A percentile compares a stretch with the other conserved stretches of the same genome.
Conservation (phyloP, 257 asterid species). For the Solanum pinnatisectum region DNA sequence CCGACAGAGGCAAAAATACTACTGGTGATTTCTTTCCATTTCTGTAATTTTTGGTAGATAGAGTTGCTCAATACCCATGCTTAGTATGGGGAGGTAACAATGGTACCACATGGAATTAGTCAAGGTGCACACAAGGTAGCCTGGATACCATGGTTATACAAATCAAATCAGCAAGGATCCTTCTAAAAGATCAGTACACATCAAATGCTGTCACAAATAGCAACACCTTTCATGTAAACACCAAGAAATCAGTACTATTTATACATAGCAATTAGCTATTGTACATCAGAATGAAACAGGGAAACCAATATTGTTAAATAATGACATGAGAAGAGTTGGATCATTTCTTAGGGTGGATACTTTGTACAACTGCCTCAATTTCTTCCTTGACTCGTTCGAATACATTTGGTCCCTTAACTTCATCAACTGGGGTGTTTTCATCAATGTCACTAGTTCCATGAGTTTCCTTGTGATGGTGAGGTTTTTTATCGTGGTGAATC, state of each 20-base stretch:
- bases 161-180: background rate
- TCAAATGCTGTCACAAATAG: background rate
- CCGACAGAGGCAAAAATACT: background rate
- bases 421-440: constrained; percentile 51
- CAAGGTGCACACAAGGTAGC: background rate
- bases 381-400: constrained; percentile 77
- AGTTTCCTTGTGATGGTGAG: constrained; percentile 57
- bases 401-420: constrained; percentile 68
- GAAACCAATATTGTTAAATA: background rate
- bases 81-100: background rate
- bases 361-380: constrained; percentile 60
- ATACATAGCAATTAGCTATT: background rate
- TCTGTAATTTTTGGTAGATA: background rate
- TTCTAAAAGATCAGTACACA: background rate
- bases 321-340: background rate
- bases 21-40: background rate
- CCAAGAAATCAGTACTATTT: background rate
- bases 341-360: constrained; percentile 53
- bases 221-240: background rate
- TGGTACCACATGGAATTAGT: background rate
- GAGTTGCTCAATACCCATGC: background rate
- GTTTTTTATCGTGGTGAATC: constrained; percentile 19
- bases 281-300: background rate
- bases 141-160: background rate
- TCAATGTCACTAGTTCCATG: constrained; percentile 72